Evolutionary conservation across 1,284 basidiomycete species (phyloP).

Genomic region (Pholiota adiposa): DNA sequence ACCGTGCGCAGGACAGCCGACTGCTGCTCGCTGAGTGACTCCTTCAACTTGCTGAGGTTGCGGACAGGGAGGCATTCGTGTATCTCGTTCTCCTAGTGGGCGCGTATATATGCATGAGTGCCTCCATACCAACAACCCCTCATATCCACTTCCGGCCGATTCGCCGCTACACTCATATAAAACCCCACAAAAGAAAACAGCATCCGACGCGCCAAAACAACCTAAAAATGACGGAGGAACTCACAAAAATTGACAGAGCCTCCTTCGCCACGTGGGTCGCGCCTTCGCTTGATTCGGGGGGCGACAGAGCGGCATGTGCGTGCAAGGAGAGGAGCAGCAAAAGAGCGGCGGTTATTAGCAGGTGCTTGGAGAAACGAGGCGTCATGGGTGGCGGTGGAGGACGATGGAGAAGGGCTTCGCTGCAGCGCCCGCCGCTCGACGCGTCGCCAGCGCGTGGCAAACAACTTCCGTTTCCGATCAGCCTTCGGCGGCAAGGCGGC

Average conservation of each 20-base stretch:
- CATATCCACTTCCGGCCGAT: background rate
- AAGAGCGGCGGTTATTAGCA: slow-evolving; percentile 42
- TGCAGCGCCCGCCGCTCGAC: background rate
- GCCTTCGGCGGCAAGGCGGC: background rate
- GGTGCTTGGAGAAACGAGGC: slow-evolving; percentile 23
- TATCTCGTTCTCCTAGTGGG: slow-evolving; percentile 51
- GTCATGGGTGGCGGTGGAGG: slow-evolving; percentile 30
- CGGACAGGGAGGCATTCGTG: slow-evolving; percentile 56
- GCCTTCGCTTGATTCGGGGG: slow-evolving; percentile 10
- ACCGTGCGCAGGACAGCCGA: slow-evolving; percentile 78
- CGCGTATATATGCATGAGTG: slow-evolving; percentile 5
- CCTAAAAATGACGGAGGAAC: slow-evolving; percentile 5
- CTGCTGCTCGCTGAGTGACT: slow-evolving; percentile 59
- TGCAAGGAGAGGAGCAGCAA: slow-evolving; percentile 34
- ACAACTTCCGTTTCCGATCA: slow-evolving; percentile 22
- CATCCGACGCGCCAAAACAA: background rate
- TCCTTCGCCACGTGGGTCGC: slow-evolving; percentile 11
- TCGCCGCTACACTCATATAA: background rate
- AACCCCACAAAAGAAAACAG: background rate
- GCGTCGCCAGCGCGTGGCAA: slow-evolving; percentile 21
- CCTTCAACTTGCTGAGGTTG: slow-evolving; percentile 62
- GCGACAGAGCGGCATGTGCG: slow-evolving; percentile 16
- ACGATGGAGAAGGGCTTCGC: background rate
- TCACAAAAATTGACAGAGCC: slow-evolving; percentile 29
- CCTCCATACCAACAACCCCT: background rate